Percentiles rank a stretch among this genome's conserved stretches.
Conservation (phyloP, 2,329 filamentous ascomycete species). For the Aspergillus pseudoviridinutans region DNA sequence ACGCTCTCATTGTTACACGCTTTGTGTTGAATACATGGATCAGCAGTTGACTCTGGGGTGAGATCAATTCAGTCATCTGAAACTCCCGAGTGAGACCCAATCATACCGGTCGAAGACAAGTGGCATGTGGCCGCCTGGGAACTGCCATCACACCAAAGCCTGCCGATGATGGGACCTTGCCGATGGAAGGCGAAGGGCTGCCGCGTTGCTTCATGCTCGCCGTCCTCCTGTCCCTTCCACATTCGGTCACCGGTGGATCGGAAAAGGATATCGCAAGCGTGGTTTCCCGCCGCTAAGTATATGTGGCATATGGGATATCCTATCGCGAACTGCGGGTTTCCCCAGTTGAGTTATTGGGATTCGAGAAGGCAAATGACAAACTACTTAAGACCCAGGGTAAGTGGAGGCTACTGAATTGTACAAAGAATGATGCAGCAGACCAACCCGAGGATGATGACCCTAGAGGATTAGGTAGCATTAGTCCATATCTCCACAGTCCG, state of each 20-base stretch:
- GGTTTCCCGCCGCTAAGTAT: neutral
- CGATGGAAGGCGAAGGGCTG: neutral
- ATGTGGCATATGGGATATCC: neutral
- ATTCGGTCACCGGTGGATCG: slow-evolving; percentile 11
- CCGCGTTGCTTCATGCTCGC: neutral
- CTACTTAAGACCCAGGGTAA: neutral
- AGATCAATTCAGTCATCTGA: neutral
- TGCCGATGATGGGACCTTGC: neutral
- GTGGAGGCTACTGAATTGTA: neutral
- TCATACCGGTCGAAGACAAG: neutral
- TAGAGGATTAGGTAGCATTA: neutral
- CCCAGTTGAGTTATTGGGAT: neutral
- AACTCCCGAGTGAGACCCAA: neutral
- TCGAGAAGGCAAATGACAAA: neutral
- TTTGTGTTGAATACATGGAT: neutral
- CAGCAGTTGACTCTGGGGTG: neutral
- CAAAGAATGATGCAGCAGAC: neutral
- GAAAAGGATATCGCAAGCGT: slow-evolving; percentile 4
- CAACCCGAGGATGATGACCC: neutral
- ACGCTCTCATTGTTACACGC: neutral
- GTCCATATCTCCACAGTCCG: neutral
- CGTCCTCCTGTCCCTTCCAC: neutral
- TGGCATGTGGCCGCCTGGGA: slow-evolving; percentile 3
- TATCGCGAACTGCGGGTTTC: neutral
- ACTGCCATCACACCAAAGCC: neutral